Evolutionary conservation across 202 grass and related monocot species (phyloP), one percentile per base, ranked within the genome.

Genomic region (Musa balbisiana): DNA sequence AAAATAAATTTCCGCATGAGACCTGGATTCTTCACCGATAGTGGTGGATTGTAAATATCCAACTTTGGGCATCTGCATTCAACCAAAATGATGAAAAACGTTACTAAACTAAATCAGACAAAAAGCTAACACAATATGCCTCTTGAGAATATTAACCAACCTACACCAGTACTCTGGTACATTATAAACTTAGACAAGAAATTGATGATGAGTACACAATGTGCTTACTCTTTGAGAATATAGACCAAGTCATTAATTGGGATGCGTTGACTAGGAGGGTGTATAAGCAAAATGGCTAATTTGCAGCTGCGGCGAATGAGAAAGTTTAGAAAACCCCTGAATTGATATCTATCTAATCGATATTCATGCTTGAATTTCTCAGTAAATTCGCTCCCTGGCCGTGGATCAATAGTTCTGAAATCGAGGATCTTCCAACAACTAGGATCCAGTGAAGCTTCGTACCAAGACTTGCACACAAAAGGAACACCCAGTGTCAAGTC

Each of bases 391-490:
- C 76, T 67, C 11, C 25, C 55, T 10, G 2, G 52, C 15, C 20
- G 62, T 15, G 10, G 26, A 78, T 83, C 54, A 29, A 75, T 72
- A 20, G 9, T 62, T 66, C 69, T 51, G 12, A 84, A 59, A 59
- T 84, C 76, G 24, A 84, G 52, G 53, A 84, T 71, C 82, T 67
- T 84, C 82, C 76, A 84, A 52, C 67, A 84, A 73, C 51, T 62
- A 66, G 69, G 82, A 22, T 79, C 67, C 64, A 72, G 49, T 10
- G 55, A 73, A 58, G 76, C 82, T 71, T 74, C 69, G 58, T 74
- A 73, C 82, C 82, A 84, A 43, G 82, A 51, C n/a, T 84, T 84
- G 82, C 82, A 84, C 56, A 84, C 82, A 58, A 84, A 84, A 21
- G 74, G 82, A 50, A 79, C 58, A 67, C 13, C 51, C 27, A 73